Evolutionary conservation across 176 grass and related monocot genomes (phyloP).

Genomic region (Avena insularis): DNA sequence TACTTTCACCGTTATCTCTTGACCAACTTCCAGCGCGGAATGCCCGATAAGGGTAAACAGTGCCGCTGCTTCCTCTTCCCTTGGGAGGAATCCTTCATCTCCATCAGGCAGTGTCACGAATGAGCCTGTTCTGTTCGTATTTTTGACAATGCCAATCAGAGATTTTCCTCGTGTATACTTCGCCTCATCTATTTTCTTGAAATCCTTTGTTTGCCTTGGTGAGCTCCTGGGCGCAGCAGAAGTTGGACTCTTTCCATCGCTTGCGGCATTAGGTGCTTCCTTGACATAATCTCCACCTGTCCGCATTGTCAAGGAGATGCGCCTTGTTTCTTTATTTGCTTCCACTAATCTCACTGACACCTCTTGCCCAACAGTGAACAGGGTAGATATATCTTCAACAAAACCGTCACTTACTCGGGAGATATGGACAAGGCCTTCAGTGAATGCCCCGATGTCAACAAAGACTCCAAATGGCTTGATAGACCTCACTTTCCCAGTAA

Average conservation of each 20-base stretch:
- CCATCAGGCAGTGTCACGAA: constrained; percentile 75
- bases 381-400: constrained; percentile 81
- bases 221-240: constrained; percentile 49
- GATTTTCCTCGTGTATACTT: constrained; percentile 64
- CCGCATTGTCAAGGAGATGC: constrained; percentile 92
- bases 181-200: constrained; percentile 38
- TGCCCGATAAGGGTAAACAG: constrained; percentile 68
- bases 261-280: constrained; percentile 54
- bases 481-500: constrained; percentile 81
- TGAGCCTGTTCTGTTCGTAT: constrained; percentile 65
- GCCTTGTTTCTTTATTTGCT: constrained; percentile 65
- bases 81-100: constrained; percentile 86
- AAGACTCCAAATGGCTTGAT: constrained; percentile 93
- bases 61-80: constrained; percentile 71
- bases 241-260: constrained; percentile 41
- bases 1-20: constrained; percentile 76
- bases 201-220: constrained; percentile 58
- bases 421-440: constrained; percentile 90
- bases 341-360: constrained; percentile 85
- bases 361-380: constrained; percentile 90
- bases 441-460: constrained; percentile 88
- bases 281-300: constrained; percentile 61
- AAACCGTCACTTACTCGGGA: constrained; percentile 81
- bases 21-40: constrained; percentile 65
- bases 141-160: constrained; percentile 69